Conservation (phyloP, 768 basidiomycete species). For the Auriculariales sp. region DNA sequence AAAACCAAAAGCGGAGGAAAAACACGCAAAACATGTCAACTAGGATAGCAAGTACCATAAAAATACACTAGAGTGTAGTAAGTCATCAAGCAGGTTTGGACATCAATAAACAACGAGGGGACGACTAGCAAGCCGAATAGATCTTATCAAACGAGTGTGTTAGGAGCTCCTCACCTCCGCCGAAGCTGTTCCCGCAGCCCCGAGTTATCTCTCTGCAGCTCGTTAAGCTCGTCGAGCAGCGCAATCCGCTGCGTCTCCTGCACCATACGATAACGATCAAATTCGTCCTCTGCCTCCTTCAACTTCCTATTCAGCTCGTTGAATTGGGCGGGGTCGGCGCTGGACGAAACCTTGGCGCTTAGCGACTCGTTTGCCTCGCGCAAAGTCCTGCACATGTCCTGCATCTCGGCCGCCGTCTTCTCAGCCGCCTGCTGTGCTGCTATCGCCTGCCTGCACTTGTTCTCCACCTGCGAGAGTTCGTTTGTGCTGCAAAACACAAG, state of each 20-base stretch:
- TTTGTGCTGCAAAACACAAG: slow-evolving; percentile 34
- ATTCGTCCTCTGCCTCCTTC: slow-evolving; percentile 49
- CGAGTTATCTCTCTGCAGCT: slow-evolving; percentile 66
- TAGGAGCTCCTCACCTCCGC: background rate
- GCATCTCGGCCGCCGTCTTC: slow-evolving; percentile 50
- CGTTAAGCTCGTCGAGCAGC: slow-evolving; percentile 78
- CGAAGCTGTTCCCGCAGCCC: slow-evolving; percentile 58
- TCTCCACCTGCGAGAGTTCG: slow-evolving; percentile 46
- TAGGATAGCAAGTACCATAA: too few species aligned
- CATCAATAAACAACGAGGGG: too few species aligned
- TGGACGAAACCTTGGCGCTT: slow-evolving; percentile 51
- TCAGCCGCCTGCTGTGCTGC: slow-evolving; percentile 61
- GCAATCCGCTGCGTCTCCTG: slow-evolving; percentile 75
- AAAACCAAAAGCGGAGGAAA: too few species aligned
- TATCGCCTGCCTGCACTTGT: slow-evolving; percentile 40
- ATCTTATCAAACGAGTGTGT: too few species aligned
- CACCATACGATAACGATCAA: slow-evolving; percentile 45
- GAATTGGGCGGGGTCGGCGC: slow-evolving; percentile 47
- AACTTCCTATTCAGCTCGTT: slow-evolving; percentile 45
- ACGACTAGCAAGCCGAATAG: too few species aligned
- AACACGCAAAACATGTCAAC: too few species aligned
- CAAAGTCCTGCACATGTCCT: slow-evolving; percentile 57
- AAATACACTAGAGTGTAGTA: too few species aligned
- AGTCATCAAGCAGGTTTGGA: too few species aligned
- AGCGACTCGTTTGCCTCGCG: slow-evolving; percentile 67